Conservation (phyloP, 345 rosid species). For the Populus alba region DNA sequence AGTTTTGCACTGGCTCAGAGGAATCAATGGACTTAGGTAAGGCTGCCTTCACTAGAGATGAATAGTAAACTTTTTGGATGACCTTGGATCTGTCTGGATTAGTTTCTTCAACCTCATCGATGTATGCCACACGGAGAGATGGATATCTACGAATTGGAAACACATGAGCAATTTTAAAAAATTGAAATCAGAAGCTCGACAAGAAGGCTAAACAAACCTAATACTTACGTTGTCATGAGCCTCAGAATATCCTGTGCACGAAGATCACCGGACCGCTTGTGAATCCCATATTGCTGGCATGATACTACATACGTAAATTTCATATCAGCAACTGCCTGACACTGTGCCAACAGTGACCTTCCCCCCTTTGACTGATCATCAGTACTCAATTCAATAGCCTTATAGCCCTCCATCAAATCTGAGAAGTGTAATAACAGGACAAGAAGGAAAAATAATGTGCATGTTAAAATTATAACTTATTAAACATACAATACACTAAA, state of each 20-base stretch:
- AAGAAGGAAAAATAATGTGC: constrained; percentile 9
- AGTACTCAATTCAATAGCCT: constrained; percentile 72
- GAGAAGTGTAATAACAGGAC: constrained; percentile 24
- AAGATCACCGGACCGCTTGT: constrained; percentile 75
- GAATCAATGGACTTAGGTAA: constrained; percentile 85
- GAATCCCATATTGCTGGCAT: constrained; percentile 92
- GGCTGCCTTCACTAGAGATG: constrained; percentile 82
- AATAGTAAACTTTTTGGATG: constrained; percentile 75
- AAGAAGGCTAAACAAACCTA: constrained; percentile 9
- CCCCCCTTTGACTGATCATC: constrained; percentile 72
- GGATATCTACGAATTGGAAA: constrained; percentile 63
- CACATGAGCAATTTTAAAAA: constrained; percentile 10
- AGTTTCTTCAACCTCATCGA: constrained; percentile 95
- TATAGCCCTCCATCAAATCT: constrained; percentile 97
- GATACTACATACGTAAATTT: constrained; percentile 94
- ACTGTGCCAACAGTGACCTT: constrained; percentile 78
- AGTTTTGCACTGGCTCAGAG: constrained; percentile 69
- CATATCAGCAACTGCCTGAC: constrained; percentile 99
- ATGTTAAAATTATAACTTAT: neutral
- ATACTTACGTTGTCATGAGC: constrained; percentile 78
- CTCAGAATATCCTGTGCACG: constrained; percentile 87
- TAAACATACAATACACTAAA: neutral
- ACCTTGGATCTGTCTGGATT: constrained; percentile 58
- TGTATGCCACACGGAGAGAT: constrained; percentile 97
- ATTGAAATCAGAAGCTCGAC: constrained; percentile 1